Conservation (phyloP, 2,329 filamentous ascomycete genomes). For the Aschersonia sp. region DNA sequence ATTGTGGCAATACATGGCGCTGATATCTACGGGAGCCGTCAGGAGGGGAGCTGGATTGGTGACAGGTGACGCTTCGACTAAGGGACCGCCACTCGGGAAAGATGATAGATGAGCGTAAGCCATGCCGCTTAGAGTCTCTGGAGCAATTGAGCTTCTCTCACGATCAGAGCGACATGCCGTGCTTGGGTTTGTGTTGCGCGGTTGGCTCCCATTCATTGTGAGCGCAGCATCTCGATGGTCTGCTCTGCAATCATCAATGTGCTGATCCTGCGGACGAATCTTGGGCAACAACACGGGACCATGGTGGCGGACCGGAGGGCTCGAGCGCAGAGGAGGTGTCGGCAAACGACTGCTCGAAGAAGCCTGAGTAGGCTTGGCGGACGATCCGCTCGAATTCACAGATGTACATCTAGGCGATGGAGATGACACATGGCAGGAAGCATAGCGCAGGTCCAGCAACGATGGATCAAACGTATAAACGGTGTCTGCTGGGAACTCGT, state of each 20-base stretch:
- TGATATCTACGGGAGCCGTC: conserved; percentile 49
- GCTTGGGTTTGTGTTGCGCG: conserved; percentile 10
- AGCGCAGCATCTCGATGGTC: conserved; percentile 2
- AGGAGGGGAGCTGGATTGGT: conserved; percentile 34
- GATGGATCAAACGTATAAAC: conserved; percentile 40
- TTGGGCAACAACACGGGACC: conserved; percentile 72
- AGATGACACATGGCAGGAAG: conserved; percentile 43
- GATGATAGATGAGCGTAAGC: conserved; percentile 23
- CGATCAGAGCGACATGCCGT: conserved; percentile 27
- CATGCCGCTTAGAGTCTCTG: conserved; percentile 34
- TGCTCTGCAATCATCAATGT: conserved; percentile 34
- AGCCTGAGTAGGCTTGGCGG: conserved; percentile 38
- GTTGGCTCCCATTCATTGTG: neutral
- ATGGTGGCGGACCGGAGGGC: conserved; percentile 62
- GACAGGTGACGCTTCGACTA: conserved; percentile 9
- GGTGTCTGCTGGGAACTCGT: conserved; percentile 9
- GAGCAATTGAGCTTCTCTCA: conserved; percentile 45
- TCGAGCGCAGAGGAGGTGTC: conserved; percentile 44
- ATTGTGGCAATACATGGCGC: conserved; percentile 18
- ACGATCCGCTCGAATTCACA: conserved; percentile 46
- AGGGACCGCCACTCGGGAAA: conserved; percentile 10
- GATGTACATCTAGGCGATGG: conserved; percentile 49
- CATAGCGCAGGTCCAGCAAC: conserved; percentile 39
- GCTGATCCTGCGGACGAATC: conserved; percentile 74
- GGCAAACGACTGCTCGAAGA: conserved; percentile 54